Evolutionary conservation across 2,329 filamentous ascomycete species (phyloP).

Genomic region (Dendryphion nanum): DNA sequence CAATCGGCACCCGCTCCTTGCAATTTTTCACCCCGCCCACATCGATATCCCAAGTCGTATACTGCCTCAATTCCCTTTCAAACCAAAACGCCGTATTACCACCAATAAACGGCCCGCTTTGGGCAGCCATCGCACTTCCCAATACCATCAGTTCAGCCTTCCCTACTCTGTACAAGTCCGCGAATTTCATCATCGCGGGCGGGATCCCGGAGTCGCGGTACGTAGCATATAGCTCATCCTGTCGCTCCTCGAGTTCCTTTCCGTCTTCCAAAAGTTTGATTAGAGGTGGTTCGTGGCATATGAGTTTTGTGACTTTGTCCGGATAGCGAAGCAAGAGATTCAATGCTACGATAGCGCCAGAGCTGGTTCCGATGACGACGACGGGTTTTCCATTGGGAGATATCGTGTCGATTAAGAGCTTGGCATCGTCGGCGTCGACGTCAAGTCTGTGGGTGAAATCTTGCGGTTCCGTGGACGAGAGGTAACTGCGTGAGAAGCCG

Average conservation of each 20-base stretch:
- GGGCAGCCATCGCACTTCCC: no score
- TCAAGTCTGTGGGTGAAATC: constrained; percentile 27
- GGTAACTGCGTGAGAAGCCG: constrained; percentile 18
- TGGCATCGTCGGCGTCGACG: constrained; percentile 31
- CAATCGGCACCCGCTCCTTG: no score
- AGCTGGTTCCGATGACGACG: constrained; percentile 14
- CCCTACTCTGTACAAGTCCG: not conserved
- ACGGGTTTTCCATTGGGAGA: constrained; percentile 3
- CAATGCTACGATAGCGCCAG: constrained; percentile 14
- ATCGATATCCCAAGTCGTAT: no score
- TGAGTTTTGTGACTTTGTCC: constrained; percentile 5
- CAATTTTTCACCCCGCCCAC: no score
- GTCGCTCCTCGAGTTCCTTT: not conserved
- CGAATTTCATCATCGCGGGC: constrained; percentile 8
- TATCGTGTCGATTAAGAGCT: constrained; percentile 12
- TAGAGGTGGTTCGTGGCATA: constrained; percentile 14
- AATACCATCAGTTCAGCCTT: no score
- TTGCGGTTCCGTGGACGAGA: constrained; percentile 10
- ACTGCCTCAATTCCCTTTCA: no score
- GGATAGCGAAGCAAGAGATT: constrained; percentile 9
- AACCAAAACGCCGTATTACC: no score
- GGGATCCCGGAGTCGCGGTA: constrained; percentile 11
- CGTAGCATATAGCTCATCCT: constrained; percentile 6
- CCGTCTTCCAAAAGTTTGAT: constrained; percentile 8
- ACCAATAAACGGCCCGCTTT: no score